A percentile compares a stretch with the other conserved stretches of the same genome.
phyloP scores from a whole-genome alignment of 257 asterid species.

The Striga asiatica region DNA sequence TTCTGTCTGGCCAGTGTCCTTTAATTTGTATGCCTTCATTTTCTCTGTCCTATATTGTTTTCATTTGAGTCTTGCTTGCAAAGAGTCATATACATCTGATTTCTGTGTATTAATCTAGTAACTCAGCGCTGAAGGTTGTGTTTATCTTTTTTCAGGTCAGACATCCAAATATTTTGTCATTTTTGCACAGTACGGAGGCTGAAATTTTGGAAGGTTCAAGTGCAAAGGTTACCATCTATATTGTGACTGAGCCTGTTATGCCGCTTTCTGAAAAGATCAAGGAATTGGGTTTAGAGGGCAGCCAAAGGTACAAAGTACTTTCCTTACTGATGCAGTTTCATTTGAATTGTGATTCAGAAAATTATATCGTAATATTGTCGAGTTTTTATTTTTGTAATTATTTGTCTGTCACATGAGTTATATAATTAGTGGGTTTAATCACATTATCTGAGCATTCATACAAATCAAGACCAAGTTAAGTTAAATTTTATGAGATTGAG shows the following conservation, averaged over 20 bases:
- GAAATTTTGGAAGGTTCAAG: slow-evolving; percentile 74
- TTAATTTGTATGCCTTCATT: slow-evolving; percentile 10
- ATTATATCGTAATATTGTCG: not conserved
- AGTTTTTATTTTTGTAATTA: slow-evolving; percentile 9
- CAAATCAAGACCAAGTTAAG: not conserved
- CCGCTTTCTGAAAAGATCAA: slow-evolving; percentile 91
- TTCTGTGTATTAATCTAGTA: slow-evolving; percentile 5
- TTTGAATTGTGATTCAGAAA: slow-evolving; percentile 4
- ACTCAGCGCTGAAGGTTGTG: slow-evolving; percentile 18
- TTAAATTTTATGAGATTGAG: not conserved
- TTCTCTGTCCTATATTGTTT: not conserved
- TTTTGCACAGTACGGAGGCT: slow-evolving; percentile 90
- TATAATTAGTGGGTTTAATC: not conserved
- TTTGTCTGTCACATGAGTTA: slow-evolving; percentile 7
- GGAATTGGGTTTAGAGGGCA: slow-evolving; percentile 82
- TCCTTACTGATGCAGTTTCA: slow-evolving; percentile 13
- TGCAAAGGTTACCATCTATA: slow-evolving; percentile 72
- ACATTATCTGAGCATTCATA: not conserved
- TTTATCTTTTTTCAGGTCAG: slow-evolving; percentile 64
- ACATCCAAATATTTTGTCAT: slow-evolving; percentile 94
- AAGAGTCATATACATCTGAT: slow-evolving; percentile 6
- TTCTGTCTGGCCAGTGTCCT: not conserved
- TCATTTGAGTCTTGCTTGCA: not conserved
- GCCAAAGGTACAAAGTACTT: slow-evolving; percentile 55
- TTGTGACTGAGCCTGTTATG: slow-evolving; percentile 96